Percentiles rank a stretch among this genome's conserved stretches.
Conservation (phyloP, 495 filamentous ascomycete genomes). For the Clavariopsis aquatica region DNA sequence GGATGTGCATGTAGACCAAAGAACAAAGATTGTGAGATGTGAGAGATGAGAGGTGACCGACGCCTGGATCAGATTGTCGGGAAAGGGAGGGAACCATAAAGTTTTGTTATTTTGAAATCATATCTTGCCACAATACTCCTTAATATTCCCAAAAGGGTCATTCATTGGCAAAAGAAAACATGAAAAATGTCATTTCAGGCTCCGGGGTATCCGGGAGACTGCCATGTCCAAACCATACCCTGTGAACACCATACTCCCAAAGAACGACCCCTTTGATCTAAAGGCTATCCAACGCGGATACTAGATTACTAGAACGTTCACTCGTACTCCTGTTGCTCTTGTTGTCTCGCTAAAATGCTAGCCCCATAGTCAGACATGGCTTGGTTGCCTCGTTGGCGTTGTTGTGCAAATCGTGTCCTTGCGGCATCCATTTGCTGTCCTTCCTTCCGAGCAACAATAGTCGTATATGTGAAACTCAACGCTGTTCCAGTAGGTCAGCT, state of each 20-base stretch:
- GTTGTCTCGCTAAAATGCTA: background rate
- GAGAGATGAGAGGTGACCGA: too few relatives aligned
- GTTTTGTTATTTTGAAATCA: too few relatives aligned
- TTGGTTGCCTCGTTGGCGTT: constrained; percentile 18
- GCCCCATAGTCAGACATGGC: constrained; percentile 20
- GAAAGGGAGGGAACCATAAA: too few relatives aligned
- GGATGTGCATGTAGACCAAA: background rate
- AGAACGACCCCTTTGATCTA: too few relatives aligned
- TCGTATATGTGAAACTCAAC: constrained; percentile 25
- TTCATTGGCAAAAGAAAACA: background rate
- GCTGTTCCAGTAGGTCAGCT: constrained; percentile 13
- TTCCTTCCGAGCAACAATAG: constrained; percentile 25
- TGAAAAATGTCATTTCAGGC: background rate
- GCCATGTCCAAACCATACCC: background rate
- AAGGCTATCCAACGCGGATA: background rate
- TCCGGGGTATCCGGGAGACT: background rate
- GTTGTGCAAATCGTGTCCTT: constrained; percentile 23
- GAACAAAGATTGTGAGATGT: background rate
- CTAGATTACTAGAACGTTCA: background rate
- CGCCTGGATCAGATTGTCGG: too few relatives aligned
- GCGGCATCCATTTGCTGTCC: constrained; percentile 25
- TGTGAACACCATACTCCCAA: background rate
- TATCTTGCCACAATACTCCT: too few relatives aligned
- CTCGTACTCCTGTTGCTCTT: constrained; percentile 1
- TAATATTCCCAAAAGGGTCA: too few relatives aligned